phyloP scores from a whole-genome alignment of 345 rosid genomes.

The Tarenaya hassleriana region DNA sequence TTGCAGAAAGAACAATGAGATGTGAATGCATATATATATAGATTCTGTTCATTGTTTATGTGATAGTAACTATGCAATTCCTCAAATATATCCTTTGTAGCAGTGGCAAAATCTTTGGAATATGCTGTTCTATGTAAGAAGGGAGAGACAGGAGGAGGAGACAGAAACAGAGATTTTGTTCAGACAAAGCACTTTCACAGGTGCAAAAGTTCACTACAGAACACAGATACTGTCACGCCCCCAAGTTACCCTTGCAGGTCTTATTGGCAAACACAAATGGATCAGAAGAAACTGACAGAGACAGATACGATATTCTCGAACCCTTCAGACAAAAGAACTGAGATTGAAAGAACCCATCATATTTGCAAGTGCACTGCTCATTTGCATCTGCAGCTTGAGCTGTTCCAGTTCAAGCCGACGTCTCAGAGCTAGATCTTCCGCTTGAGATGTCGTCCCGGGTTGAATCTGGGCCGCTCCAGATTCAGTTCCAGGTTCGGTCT shows the following conservation, averaged over 20 bases:
- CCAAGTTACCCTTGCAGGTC: not conserved
- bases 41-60: conserved; percentile 22
- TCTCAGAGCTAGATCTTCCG: conserved; percentile 28
- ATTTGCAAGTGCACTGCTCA: conserved; percentile 32
- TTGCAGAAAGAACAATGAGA: conserved; percentile 12
- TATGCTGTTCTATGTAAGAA: not conserved
- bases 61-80: not conserved
- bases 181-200: not conserved
- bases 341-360: conserved; percentile 34
- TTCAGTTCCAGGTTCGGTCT: too few relatives aligned
- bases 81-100: not conserved
- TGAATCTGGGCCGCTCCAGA: conserved; percentile 11
- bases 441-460: conserved; percentile 15
- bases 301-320: not conserved
- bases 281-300: conserved; percentile 4
- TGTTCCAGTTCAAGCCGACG: conserved; percentile 27
- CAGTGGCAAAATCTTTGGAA: not conserved
- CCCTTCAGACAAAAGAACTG: conserved; percentile 26
- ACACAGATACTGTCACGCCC: not conserved
- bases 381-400: conserved; percentile 31
- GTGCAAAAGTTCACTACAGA: not conserved
- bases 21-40: conserved; percentile 21
- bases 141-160: not conserved
- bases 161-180: conserved; percentile 1
- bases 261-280: conserved; percentile 7